Percentiles rank a stretch among this genome's conserved stretches.
phyloP scores from a whole-genome alignment of 306 rosid genomes.

The Pterocarpus macrocarpus region DNA sequence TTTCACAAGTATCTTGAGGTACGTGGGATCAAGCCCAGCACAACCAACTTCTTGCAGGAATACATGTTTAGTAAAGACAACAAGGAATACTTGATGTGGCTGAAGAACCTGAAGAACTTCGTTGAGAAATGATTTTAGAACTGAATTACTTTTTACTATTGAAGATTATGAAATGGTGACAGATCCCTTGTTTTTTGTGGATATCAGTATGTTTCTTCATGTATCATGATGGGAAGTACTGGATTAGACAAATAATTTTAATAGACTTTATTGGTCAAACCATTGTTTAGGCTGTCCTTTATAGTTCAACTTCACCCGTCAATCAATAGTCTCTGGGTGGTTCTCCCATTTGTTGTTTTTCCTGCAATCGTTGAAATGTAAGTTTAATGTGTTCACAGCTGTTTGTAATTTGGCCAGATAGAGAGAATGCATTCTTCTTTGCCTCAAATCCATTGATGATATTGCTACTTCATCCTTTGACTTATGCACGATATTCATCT shows the following conservation, averaged over 20 bases:
- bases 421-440: background rate
- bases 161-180: conserved; percentile 23
- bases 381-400: background rate
- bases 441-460: background rate
- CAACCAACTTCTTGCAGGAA: conserved; percentile 69
- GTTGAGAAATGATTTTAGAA: conserved; percentile 64
- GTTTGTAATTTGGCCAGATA: background rate
- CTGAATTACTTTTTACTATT: background rate
- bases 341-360: conserved; percentile 1
- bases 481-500: too few relatives aligned
- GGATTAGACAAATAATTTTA: conserved; percentile 26
- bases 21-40: conserved; percentile 71
- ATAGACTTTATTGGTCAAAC: conserved; percentile 10
- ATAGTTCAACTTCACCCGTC: background rate
- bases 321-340: background rate
- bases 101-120: conserved; percentile 79
- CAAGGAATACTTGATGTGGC: conserved; percentile 78
- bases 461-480: background rate
- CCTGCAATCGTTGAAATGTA: conserved; percentile 18
- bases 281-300: conserved; percentile 6
- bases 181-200: conserved; percentile 31
- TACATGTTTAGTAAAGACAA: conserved; percentile 76
- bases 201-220: background rate
- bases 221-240: conserved; percentile 35
- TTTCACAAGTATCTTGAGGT: conserved; percentile 78